Base-by-base conservation (phyloP, 208 protist genomes). In the Leishmania mexicana region DNA sequence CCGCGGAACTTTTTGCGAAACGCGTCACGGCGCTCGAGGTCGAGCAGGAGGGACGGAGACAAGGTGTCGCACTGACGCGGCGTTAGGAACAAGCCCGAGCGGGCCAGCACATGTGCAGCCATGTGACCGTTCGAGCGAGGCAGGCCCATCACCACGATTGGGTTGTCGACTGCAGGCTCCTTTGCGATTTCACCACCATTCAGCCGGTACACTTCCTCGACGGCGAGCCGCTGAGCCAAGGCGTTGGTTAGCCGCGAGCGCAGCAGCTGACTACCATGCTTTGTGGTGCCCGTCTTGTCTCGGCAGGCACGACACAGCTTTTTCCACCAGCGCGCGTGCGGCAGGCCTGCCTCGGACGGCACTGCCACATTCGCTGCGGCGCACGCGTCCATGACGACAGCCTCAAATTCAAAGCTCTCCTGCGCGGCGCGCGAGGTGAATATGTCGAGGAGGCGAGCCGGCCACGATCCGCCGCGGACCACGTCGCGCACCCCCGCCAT, bases 401-500 rank as follows among this genome's bases (percentile, higher is more conserved):
- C 70, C 31, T 95, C 90, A 42, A 94, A 88, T 28, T 78, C 68
- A 80, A 96, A 97, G 13, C 89, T 91, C 38, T 92, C 88, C 15
- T 47, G 58, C 31, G 84, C 82, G 31, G 78, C 49, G 60, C 81
- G 80, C 7, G 57, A 58, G n/a, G 87, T 87, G 62, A 93, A 71
- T 49, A 85, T 47, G 75, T 96, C 91, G 67, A 88, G 38, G 64
- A 91, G 53, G 42, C 87, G 91, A 51, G 80, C 58, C 0, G 82
- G 76, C 40, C 92, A 38, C 45, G 84, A 81, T 35, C 90, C 89
- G 68, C 88, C 86, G n/a, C 87, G 78, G 10, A 85, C 76, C 24
- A 97, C 47, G 77, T 96, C 92, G 38, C 94, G 92, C 81, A 97
- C 95, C 13, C 93, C 95, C n/a, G 93, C 94, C 91, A 97, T 96